A percentile compares a stretch with the other conserved stretches of the same genome.
Conservation (phyloP, 805 yeast genomes). For the Ogataea pini region DNA sequence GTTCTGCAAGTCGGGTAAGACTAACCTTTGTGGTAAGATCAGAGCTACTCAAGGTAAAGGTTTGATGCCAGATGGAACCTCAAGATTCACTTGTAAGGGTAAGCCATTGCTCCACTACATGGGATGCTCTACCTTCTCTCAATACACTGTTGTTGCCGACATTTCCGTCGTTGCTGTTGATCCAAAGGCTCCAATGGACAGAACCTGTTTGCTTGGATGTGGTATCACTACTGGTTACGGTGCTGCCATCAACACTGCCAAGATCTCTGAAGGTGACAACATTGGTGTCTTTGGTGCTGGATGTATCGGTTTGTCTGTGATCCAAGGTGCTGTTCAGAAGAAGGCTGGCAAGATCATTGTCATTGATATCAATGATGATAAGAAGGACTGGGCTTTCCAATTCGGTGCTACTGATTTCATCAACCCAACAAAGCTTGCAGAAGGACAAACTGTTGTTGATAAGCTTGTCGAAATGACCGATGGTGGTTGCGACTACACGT, state of each 20-base stretch:
- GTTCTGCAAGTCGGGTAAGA: conserved; percentile 92
- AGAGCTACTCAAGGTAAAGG: conserved; percentile 99
- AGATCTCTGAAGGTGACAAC: conserved; percentile 86
- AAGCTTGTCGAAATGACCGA: conserved; percentile 87
- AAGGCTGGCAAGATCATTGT: conserved; percentile 82
- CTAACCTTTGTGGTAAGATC: conserved; percentile 93
- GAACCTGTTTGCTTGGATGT: conserved; percentile 92
- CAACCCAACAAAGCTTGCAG: conserved; percentile 76
- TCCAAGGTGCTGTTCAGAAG: conserved; percentile 88
- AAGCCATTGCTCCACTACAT: conserved; percentile 85
- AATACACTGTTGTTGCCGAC: conserved; percentile 97
- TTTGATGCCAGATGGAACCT: conserved; percentile 97
- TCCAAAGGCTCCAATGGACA: conserved; percentile 78
- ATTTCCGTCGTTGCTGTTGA: conserved; percentile 93
- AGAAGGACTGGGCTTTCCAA: conserved; percentile 80
- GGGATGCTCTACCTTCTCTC: conserved; percentile 98
- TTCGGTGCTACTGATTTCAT: conserved; percentile 96
- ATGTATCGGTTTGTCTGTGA: conserved; percentile 93
- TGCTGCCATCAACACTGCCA: conserved; percentile 93
- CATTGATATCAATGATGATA: conserved; percentile 81
- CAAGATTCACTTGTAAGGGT: conserved; percentile 86
- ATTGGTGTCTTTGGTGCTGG: conserved; percentile 98
- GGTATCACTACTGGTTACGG: conserved; percentile 99
- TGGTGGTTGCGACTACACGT: conserved; percentile 95
- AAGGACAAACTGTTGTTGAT: conserved; percentile 75